These are phyloP conservation scores for Symbiodinium natans DNA, from an alignment of 73 alveolate species.

Conservation along the genomic window DNA sequence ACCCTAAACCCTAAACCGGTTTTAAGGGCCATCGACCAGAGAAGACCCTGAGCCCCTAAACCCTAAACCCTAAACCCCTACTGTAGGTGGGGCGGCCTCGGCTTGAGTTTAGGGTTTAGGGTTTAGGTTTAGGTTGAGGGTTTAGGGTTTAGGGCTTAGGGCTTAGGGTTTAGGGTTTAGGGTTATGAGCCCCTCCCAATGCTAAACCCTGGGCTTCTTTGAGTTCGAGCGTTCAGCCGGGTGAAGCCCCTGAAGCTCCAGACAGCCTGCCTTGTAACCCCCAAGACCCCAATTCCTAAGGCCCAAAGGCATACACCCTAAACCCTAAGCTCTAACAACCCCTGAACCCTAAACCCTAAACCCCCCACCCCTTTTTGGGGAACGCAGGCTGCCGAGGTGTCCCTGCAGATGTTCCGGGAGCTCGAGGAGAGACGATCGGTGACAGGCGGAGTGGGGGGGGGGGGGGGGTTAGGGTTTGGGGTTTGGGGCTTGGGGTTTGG, in stretches of 20 bases:
- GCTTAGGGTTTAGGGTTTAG: not conserved
- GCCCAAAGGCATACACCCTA: too few relatives aligned
- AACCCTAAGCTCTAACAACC: not conserved
- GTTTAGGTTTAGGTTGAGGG: too few relatives aligned
- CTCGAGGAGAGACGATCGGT: not conserved
- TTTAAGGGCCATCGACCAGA: too few relatives aligned
- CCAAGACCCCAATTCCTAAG: too few relatives aligned
- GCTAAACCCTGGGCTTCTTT: not conserved
- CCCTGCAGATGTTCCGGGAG: slow-evolving; percentile 7
- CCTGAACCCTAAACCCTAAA: too few relatives aligned
- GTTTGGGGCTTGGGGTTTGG: too few relatives aligned
- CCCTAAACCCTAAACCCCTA: not conserved
- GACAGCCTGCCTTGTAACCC: too few relatives aligned
- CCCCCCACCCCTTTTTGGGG: too few relatives aligned
- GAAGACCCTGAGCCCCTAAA: not conserved
- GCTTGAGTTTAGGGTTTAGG: not conserved
- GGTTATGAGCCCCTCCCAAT: not conserved
- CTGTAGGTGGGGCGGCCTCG: not conserved
- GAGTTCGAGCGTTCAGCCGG: not conserved
- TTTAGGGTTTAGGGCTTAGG: too few relatives aligned
- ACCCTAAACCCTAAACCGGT: not conserved
- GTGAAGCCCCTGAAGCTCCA: too few relatives aligned
- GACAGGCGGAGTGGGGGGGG: not conserved
- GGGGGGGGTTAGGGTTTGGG: too few relatives aligned
- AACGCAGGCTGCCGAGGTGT: not conserved